Percentiles rank a stretch among this genome's conserved stretches.
These are phyloP conservation scores for Kluyveromyces wickerhamii DNA, from an alignment of 805 yeast species.

Conservation along the genomic window DNA sequence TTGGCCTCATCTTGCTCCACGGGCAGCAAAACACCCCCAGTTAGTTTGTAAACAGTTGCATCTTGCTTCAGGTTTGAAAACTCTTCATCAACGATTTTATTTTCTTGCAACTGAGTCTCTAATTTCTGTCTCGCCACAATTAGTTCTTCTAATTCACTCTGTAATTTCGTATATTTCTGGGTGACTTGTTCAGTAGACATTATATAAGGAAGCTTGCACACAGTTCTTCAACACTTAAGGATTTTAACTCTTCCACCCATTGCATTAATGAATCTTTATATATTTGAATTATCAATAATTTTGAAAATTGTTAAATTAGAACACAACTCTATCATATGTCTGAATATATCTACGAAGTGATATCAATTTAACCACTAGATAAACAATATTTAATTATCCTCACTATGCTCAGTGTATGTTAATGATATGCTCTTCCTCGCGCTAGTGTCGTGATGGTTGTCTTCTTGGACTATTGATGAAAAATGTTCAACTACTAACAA, in stretches of 20 bases:
- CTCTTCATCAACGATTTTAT: constrained; percentile 80
- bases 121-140: constrained; percentile 72
- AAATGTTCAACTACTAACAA: too few relatives aligned
- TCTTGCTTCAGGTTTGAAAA: constrained; percentile 57
- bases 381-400: too few relatives aligned
- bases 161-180: constrained; percentile 34
- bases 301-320: too few relatives aligned
- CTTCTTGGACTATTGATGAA: too few relatives aligned
- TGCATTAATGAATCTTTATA: neutral
- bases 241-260: too few relatives aligned
- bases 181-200: constrained; percentile 8
- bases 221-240: too few relatives aligned
- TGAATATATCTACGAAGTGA: too few relatives aligned
- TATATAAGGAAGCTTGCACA: too few relatives aligned
- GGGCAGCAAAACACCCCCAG: constrained; percentile 88
- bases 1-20: constrained; percentile 81
- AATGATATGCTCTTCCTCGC: neutral
- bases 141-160: constrained; percentile 41
- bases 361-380: too few relatives aligned
- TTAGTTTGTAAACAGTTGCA: constrained; percentile 75
- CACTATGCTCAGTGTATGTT: constrained; percentile 3
- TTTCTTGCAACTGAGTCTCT: constrained; percentile 93
- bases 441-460: neutral
- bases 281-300: neutral
- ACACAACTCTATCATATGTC: too few relatives aligned